Percentiles rank a stretch among this genome's conserved stretches.
These are phyloP conservation scores for Aegilops speltoides DNA, from an alignment of 176 grass and related monocot species.

Conservation along the genomic window DNA sequence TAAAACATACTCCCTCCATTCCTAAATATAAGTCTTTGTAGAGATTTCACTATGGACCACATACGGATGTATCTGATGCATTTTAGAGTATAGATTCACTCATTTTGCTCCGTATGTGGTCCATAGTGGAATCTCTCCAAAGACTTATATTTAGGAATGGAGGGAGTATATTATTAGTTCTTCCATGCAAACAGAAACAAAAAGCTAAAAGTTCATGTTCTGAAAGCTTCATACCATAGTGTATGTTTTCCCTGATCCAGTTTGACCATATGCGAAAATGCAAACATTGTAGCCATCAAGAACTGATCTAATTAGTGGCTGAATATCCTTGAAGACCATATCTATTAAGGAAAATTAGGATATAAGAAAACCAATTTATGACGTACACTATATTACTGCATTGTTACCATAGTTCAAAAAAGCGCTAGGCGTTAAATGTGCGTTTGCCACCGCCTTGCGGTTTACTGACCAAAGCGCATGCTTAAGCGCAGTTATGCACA, in stretches of 20 bases:
- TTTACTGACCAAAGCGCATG: too few species aligned
- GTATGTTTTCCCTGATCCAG: slow-evolving; percentile 95
- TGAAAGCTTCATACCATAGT: slow-evolving; percentile 75
- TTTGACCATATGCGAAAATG: slow-evolving; percentile 97
- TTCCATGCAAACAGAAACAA: slow-evolving; percentile 16
- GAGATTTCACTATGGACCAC: too few species aligned
- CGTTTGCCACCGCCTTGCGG: too few species aligned
- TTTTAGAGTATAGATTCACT: too few species aligned
- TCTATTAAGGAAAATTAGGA: slow-evolving; percentile 47
- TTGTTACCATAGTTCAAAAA: background rate
- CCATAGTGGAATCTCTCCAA: too few species aligned
- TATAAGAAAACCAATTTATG: slow-evolving; percentile 29
- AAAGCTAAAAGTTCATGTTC: slow-evolving; percentile 17
- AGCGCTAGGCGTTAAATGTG: too few species aligned
- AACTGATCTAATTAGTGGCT: slow-evolving; percentile 80
- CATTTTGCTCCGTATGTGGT: too few species aligned
- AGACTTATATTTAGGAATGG: too few species aligned
- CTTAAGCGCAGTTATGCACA: too few species aligned
- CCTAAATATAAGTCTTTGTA: too few species aligned
- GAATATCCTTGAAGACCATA: slow-evolving; percentile 79
- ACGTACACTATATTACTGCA: background rate
- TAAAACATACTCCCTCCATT: background rate
- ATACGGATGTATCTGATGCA: too few species aligned
- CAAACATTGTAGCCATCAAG: slow-evolving; percentile 98
- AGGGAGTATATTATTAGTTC: background rate